These are phyloP conservation scores for Xerocomellus dryophilus DNA, from an alignment of 768 basidiomycete species.

Conservation along the genomic window DNA sequence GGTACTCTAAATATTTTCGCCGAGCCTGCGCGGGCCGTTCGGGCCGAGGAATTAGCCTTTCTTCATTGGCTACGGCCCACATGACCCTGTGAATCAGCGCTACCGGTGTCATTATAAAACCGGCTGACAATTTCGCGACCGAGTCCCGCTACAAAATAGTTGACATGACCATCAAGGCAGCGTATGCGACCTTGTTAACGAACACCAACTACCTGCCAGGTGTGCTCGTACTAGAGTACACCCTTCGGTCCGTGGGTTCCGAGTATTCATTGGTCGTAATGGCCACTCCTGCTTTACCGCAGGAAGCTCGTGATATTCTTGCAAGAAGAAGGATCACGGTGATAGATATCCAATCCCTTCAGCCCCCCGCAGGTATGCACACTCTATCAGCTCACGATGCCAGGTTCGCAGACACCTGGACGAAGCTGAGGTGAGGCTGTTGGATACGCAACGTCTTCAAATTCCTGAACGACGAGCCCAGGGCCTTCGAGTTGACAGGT, in stretches of 20 bases:
- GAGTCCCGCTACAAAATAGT: not conserved
- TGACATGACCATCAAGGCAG: constrained; percentile 42
- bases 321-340: constrained; percentile 49
- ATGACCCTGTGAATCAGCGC: no score
- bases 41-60: no score
- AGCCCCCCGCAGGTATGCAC: constrained; percentile 45
- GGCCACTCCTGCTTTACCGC: constrained; percentile 58
- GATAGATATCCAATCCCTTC: constrained; percentile 57
- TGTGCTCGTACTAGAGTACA: constrained; percentile 51
- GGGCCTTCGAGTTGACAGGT: constrained; percentile 62
- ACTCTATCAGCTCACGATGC: constrained; percentile 37
- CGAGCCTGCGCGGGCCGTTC: no score
- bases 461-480: constrained; percentile 3
- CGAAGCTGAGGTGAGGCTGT: constrained; percentile 47
- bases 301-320: constrained; percentile 51
- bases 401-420: constrained; percentile 65
- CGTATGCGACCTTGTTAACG: constrained; percentile 80
- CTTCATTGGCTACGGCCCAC: no score
- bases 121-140: not conserved
- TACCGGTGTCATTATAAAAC: no score
- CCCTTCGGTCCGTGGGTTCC: constrained; percentile 51
- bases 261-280: constrained; percentile 79
- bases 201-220: constrained; percentile 56
- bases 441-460: constrained; percentile 23
- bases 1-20: no score